phyloP scores from a whole-genome alignment of 768 basidiomycete species.

The Boletus edulis region DNA sequence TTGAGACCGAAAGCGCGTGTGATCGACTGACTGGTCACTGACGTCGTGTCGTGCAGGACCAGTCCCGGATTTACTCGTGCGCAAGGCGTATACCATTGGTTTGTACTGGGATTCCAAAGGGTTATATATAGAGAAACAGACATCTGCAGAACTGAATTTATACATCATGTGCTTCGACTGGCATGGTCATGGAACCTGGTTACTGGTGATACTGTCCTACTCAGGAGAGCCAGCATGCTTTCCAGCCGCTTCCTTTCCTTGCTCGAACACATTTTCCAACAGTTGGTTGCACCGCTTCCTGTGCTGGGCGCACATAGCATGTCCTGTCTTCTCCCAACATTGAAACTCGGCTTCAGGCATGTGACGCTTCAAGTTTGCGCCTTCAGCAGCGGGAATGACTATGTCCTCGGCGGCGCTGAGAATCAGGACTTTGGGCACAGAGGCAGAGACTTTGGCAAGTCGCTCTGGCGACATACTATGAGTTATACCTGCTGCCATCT shows the following conservation, averaged over 20 bases:
- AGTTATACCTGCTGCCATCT: slow-evolving; percentile 66
- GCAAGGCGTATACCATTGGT: slow-evolving; percentile 87
- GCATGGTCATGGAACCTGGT: too few relatives aligned
- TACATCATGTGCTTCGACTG: too few relatives aligned
- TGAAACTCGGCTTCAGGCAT: slow-evolving; percentile 61
- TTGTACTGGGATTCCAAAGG: too few relatives aligned
- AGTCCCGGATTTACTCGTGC: slow-evolving; percentile 71
- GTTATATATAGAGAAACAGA: too few relatives aligned
- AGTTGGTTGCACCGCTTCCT: slow-evolving; percentile 50
- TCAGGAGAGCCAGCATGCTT: too few relatives aligned
- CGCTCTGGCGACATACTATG: slow-evolving; percentile 54
- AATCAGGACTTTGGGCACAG: slow-evolving; percentile 63
- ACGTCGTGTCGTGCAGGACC: slow-evolving; percentile 63
- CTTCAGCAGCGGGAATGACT: slow-evolving; percentile 52
- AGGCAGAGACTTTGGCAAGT: slow-evolving; percentile 46
- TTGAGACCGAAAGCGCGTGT: background rate
- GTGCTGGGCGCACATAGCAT: slow-evolving; percentile 55
- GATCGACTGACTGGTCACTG: slow-evolving; percentile 10
- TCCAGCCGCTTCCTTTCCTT: slow-evolving; percentile 37
- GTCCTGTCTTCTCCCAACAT: slow-evolving; percentile 63
- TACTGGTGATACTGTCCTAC: too few relatives aligned
- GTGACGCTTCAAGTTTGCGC: slow-evolving; percentile 45
- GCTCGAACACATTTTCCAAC: slow-evolving; percentile 53
- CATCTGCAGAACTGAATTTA: too few relatives aligned
- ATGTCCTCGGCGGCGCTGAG: slow-evolving; percentile 69